A percentile compares a stretch with the other conserved stretches of the same genome.
phyloP scores from a whole-genome alignment of 192 early-diverging fungal genomes.

The Paraglomus occultum region DNA sequence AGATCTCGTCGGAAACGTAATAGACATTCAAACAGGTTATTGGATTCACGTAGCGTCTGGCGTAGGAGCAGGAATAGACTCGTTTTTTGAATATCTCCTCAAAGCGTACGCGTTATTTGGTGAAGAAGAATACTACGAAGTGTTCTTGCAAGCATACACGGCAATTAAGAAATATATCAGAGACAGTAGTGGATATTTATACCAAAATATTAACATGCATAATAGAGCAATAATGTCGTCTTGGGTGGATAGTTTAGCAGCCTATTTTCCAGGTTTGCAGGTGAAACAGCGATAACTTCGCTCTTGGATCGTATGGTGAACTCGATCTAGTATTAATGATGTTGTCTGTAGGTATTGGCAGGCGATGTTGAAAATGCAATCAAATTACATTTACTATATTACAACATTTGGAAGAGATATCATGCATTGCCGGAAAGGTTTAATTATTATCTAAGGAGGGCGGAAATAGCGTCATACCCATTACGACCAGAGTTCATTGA shows the following conservation, averaged over 20 bases:
- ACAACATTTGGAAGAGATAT: conserved; percentile 85
- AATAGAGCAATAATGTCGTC: conserved; percentile 60
- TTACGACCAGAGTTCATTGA: conserved; percentile 93
- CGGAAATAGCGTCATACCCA: conserved; percentile 74
- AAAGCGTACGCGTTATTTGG: conserved; percentile 91
- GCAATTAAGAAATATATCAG: conserved; percentile 62
- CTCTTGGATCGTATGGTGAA: not conserved
- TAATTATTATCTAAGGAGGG: conserved; percentile 63
- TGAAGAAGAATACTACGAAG: conserved; percentile 67
- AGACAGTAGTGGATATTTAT: conserved; percentile 75
- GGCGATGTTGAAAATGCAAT: conserved; percentile 88
- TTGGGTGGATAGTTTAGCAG: conserved; percentile 88
- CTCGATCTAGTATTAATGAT: not conserved
- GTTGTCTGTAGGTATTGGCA: conserved; percentile 58
- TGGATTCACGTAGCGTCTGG: conserved; percentile 74
- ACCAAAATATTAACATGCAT: conserved; percentile 83
- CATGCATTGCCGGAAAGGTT: conserved; percentile 86
- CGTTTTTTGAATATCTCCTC: conserved; percentile 88
- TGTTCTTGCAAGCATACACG: conserved; percentile 74
- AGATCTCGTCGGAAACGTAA: conserved; percentile 82
- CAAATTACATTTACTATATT: conserved; percentile 77
- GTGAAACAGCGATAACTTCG: conserved; percentile 36
- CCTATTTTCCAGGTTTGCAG: conserved; percentile 92
- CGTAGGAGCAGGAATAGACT: conserved; percentile 90
- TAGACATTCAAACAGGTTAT: conserved; percentile 64